A percentile compares a stretch with the other conserved stretches of the same genome.
These are phyloP conservation scores for Sporisorium iseilematis-ciliati DNA, from an alignment of 1,284 basidiomycete species.

Conservation along the genomic window DNA sequence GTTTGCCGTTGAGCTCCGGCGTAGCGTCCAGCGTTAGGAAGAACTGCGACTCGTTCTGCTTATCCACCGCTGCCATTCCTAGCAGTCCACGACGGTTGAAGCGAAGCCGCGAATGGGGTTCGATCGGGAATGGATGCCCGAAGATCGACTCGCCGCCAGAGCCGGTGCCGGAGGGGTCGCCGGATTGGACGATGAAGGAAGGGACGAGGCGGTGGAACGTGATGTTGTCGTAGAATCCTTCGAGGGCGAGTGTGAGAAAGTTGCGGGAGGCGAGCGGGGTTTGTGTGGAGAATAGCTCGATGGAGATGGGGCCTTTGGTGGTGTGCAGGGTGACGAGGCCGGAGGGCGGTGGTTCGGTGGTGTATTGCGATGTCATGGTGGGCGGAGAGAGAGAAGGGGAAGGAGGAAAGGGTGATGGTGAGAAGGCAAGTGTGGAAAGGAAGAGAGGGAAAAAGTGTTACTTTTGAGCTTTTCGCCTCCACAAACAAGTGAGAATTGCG, in stretches of 20 bases:
- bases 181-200: slow-evolving; percentile 90
- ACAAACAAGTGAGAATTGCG: neutral
- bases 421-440: neutral
- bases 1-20: slow-evolving; percentile 66
- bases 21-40: slow-evolving; percentile 67
- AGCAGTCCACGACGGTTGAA: slow-evolving; percentile 88
- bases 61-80: slow-evolving; percentile 79
- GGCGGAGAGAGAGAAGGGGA: too few species aligned
- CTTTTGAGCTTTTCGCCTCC: slow-evolving; percentile 1
- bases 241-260: slow-evolving; percentile 88
- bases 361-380: slow-evolving; percentile 53
- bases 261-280: slow-evolving; percentile 93
- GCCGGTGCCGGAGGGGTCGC: slow-evolving; percentile 93
- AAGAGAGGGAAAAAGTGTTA: neutral
- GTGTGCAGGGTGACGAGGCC: slow-evolving; percentile 90
- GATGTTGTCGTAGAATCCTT: slow-evolving; percentile 95
- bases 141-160: slow-evolving; percentile 76
- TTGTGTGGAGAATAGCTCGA: slow-evolving; percentile 97
- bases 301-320: slow-evolving; percentile 74
- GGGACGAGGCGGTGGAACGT: slow-evolving; percentile 92
- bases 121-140: slow-evolving; percentile 87
- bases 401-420: neutral
- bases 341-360: slow-evolving; percentile 75
- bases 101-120: slow-evolving; percentile 87
- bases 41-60: slow-evolving; percentile 70